Conservation (phyloP, 768 basidiomycete species). For the Kwoniella mangroviensis region DNA sequence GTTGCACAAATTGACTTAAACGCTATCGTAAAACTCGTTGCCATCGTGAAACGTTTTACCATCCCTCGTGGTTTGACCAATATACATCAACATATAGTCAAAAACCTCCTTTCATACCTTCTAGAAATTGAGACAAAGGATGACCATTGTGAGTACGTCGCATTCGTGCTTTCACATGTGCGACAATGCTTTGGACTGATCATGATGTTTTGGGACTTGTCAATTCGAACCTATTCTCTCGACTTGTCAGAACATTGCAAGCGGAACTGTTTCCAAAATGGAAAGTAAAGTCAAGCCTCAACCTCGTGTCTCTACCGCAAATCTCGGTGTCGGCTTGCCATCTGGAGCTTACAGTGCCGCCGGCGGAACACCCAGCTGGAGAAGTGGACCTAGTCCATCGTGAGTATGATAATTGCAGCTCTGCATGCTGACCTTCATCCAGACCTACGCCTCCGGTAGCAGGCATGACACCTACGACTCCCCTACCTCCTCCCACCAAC, state of each 20-base stretch:
- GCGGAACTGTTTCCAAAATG: background rate
- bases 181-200: no score
- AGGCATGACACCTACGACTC: constrained; percentile 29
- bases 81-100: no score
- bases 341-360: constrained; percentile 12
- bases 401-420: background rate
- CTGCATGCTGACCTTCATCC: background rate
- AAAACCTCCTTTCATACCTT: constrained; percentile 11
- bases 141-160: background rate
- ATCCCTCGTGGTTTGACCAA: no score
- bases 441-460: constrained; percentile 25
- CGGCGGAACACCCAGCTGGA: constrained; percentile 20
- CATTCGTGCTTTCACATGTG: background rate
- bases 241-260: no score
- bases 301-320: constrained; percentile 17
- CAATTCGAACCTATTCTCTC: no score
- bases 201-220: no score
- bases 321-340: constrained; percentile 3
- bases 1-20: no score
- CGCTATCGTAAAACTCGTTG: no score
- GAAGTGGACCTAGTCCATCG: constrained; percentile 19
- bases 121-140: constrained; percentile 2
- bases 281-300: constrained; percentile 6
- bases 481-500: constrained; percentile 42
- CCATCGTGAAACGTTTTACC: background rate